Conservation (phyloP, 2,329 filamentous ascomycete genomes). For the Fusarium musae region DNA sequence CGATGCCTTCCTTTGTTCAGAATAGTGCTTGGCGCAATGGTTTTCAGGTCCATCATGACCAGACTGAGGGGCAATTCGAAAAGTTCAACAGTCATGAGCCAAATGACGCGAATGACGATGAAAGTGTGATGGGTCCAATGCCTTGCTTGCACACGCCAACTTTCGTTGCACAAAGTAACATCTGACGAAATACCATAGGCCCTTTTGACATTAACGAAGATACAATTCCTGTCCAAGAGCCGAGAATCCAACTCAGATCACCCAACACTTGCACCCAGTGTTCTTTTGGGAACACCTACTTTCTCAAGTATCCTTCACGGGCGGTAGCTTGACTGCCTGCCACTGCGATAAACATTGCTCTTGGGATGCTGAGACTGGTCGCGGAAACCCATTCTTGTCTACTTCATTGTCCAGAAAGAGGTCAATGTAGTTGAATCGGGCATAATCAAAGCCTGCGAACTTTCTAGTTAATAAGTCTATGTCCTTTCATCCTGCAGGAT, state of each 20-base stretch:
- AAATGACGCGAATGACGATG: neutral
- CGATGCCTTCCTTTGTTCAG: neutral
- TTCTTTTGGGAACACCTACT: neutral
- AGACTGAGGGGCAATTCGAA: neutral
- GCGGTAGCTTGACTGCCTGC: neutral
- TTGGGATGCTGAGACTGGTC: neutral
- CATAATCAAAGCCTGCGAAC: neutral
- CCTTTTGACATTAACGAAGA: neutral
- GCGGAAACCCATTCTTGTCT: neutral
- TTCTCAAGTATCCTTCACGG: neutral
- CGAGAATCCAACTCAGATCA: neutral
- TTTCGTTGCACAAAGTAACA: neutral
- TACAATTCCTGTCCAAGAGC: neutral
- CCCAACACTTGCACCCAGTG: neutral
- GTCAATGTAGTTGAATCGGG: neutral
- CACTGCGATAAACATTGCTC: neutral
- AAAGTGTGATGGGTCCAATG: neutral
- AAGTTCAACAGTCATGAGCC: neutral
- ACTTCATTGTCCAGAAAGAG: neutral
- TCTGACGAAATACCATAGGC: neutral
- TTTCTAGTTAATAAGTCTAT: slow-evolving; percentile 1
- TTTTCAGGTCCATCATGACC: neutral
- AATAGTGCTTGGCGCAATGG: neutral
- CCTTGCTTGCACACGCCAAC: neutral
- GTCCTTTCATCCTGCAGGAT: neutral